These are phyloP conservation scores for Lentinula edodes DNA, from an alignment of 768 basidiomycete species.

Conservation along the genomic window DNA sequence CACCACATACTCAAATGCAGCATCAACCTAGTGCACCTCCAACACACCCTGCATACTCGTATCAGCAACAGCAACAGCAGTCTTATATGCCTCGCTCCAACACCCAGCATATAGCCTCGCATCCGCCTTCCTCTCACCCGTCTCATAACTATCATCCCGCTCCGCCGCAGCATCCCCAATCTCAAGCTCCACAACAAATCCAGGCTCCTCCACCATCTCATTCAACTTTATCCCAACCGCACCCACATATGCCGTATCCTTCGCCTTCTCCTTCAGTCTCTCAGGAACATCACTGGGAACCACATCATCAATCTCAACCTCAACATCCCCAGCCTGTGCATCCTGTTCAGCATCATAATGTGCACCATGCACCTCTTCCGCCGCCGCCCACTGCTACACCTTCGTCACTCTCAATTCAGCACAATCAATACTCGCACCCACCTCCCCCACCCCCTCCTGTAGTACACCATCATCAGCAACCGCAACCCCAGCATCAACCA, in stretches of 20 bases:
- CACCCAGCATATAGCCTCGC: conserved; percentile 22
- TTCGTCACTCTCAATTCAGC: not conserved
- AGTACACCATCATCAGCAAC: conserved; percentile 15
- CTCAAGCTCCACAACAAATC: conserved; percentile 13
- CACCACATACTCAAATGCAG: conserved; percentile 39
- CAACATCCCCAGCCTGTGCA: conserved; percentile 24
- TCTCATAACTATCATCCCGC: conserved; percentile 33
- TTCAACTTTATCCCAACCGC: conserved; percentile 10
- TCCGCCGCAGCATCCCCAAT: conserved; percentile 26
- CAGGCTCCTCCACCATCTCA: conserved; percentile 32
- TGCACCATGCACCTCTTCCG: conserved; percentile 22
- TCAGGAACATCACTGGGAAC: conserved; percentile 21
- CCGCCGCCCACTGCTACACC: conserved; percentile 6
- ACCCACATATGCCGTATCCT: conserved; percentile 37
- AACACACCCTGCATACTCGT: conserved; percentile 27
- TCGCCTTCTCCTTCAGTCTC: conserved; percentile 35
- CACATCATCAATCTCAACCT: conserved; percentile 29
- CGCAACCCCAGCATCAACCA: conserved; percentile 20
- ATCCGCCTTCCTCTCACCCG: conserved; percentile 17
- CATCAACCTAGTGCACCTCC: conserved; percentile 29
- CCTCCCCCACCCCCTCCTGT: conserved; percentile 10
- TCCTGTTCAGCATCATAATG: conserved; percentile 18
- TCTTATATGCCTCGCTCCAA: conserved; percentile 26
- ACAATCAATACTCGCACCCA: conserved; percentile 13
- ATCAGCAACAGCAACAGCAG: conserved; percentile 17